Evolutionary conservation across 352 stramenopile species (phyloP).

Genomic region (Pythium volutum): DNA sequence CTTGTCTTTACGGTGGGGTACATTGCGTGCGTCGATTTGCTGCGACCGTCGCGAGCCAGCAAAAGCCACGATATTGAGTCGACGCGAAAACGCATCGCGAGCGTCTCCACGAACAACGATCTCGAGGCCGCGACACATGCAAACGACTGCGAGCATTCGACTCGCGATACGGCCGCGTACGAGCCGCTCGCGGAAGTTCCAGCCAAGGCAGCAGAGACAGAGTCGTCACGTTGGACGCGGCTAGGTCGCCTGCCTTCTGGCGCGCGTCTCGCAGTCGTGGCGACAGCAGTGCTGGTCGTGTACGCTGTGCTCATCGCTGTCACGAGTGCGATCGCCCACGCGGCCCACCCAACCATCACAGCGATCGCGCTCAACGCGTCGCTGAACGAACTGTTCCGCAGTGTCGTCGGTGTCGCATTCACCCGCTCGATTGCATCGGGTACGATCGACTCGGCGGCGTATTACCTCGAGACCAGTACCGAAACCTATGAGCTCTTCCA

Average conservation of each 20-base stretch:
- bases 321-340: background rate
- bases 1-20: slow-evolving; percentile 25
- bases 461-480: slow-evolving; percentile 37
- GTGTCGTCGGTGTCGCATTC: background rate
- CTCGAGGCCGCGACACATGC: background rate
- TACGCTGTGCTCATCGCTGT: background rate
- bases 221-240: too few species aligned
- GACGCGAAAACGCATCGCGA: too few species aligned
- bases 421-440: background rate
- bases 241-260: background rate
- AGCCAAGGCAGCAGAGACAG: too few species aligned
- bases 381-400: slow-evolving; percentile 22
- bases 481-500: slow-evolving; percentile 43
- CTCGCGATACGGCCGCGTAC: too few species aligned
- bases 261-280: background rate
- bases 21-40: slow-evolving; percentile 9
- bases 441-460: background rate
- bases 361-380: slow-evolving; percentile 18
- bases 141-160: too few species aligned
- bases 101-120: background rate
- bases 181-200: too few species aligned
- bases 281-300: background rate
- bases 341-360: background rate
- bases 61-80: too few species aligned
- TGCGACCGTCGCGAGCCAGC: background rate